Evolutionary conservation across 345 rosid species (phyloP).

Genomic region (Dovyalis caffra): DNA sequence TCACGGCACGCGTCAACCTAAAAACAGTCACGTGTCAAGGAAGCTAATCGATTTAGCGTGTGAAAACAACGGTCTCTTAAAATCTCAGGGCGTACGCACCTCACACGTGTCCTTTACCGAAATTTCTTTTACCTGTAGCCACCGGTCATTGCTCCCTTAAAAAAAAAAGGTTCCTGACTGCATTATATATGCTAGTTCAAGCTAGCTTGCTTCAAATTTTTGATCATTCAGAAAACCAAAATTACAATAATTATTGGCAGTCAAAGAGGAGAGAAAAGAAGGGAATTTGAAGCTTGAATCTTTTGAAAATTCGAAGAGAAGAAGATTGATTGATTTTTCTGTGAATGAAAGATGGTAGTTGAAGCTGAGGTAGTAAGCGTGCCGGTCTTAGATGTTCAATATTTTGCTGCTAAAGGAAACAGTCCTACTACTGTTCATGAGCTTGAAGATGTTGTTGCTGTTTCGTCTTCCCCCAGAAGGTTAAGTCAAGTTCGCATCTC

Average conservation of each 20-base stretch:
- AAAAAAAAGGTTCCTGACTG: conserved; percentile 12
- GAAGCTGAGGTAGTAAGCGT: conserved; percentile 61
- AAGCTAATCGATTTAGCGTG: conserved; percentile 12
- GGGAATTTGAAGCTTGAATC: not conserved
- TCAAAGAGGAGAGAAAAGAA: not conserved
- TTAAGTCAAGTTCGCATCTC: conserved; percentile 34
- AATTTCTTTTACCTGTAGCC: conserved; percentile 14
- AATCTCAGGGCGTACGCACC: conserved; percentile 20
- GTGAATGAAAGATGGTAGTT: conserved; percentile 51
- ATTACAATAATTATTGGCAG: not conserved
- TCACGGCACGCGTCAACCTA: conserved; percentile 31
- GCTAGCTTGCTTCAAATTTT: not conserved
- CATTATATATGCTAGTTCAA: not conserved
- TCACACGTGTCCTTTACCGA: conserved; percentile 38
- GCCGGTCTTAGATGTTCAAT: conserved; percentile 46
- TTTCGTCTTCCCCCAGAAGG: conserved; percentile 46
- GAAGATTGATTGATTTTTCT: not conserved
- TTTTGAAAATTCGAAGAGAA: not conserved
- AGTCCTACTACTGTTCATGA: conserved; percentile 14
- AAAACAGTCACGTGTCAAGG: conserved; percentile 35
- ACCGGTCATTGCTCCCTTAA: conserved; percentile 38
- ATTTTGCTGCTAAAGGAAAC: conserved; percentile 27
- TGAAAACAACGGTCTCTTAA: conserved; percentile 7
- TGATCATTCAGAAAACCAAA: conserved; percentile 14
- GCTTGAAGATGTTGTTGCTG: conserved; percentile 29